Conservation (phyloP, 106 monocot species). For the Iris macrosiphon region DNA sequence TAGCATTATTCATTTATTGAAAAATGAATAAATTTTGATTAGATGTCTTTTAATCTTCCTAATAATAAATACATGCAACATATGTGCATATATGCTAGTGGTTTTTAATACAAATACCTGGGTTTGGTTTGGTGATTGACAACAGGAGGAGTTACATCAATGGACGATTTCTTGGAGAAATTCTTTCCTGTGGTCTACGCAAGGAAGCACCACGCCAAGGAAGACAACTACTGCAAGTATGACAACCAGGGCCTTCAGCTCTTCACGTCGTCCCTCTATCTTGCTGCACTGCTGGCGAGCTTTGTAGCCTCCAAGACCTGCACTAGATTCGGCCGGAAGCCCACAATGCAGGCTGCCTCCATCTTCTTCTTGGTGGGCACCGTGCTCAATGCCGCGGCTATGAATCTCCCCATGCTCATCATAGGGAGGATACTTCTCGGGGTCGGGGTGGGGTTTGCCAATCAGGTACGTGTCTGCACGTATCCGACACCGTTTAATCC, state of each 20-base stretch:
- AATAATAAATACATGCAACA: no score
- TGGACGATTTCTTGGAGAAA: conserved; percentile 38
- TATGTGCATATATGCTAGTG: no score
- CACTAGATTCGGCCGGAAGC: conserved; percentile 16
- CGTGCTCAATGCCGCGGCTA: conserved; percentile 15
- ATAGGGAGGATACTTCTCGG: conserved; percentile 34
- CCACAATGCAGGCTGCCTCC: conserved; percentile 16
- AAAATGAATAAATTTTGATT: no score
- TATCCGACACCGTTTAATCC: no score
- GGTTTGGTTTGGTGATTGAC: no score
- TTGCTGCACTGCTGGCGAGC: conserved; percentile 40
- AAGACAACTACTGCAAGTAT: conserved; percentile 33
- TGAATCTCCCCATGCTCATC: conserved; percentile 28
- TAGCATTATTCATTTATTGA: no score
- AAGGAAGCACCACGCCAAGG: conserved; percentile 14
- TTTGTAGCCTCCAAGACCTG: conserved; percentile 31
- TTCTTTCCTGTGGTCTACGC: conserved; percentile 27
- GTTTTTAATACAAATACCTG: no score
- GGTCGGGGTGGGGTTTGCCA: conserved; percentile 30
- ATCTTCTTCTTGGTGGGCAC: conserved; percentile 21
- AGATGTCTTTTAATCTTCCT: no score
- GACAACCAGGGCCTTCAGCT: conserved; percentile 47
- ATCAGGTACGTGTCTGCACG: no score
- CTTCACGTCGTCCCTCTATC: conserved; percentile 69
- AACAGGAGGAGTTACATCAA: conserved; percentile 42